phyloP scores from a whole-genome alignment of 2,329 filamentous ascomycete species.

The Botrytis pseudocinerea region DNA sequence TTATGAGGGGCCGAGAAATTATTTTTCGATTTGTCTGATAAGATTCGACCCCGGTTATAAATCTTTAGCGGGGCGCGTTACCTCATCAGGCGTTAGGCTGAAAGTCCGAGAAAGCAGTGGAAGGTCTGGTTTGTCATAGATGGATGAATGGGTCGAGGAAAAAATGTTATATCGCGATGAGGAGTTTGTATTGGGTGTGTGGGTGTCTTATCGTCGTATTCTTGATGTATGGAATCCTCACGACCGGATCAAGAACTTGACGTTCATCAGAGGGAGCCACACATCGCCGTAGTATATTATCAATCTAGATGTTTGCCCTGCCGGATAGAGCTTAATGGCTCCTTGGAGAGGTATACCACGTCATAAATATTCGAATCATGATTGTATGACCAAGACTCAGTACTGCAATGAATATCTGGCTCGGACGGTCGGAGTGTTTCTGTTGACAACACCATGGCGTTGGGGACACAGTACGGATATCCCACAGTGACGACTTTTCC shows the following conservation, averaged over 20 bases:
- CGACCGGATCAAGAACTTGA: neutral
- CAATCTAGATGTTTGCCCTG: neutral
- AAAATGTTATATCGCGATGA: neutral
- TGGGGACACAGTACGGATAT: neutral
- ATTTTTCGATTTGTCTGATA: conserved; percentile 32
- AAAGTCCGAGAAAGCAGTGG: conserved; percentile 21
- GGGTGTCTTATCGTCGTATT: too few species aligned
- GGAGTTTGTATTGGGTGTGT: neutral
- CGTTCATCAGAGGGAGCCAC: neutral
- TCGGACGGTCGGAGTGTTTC: neutral
- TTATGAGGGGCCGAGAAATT: conserved; percentile 18
- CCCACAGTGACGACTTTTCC: neutral
- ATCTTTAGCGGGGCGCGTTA: conserved; percentile 15
- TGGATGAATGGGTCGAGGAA: neutral
- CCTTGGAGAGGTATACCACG: neutral
- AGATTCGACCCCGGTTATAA: conserved; percentile 17
- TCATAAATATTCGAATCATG: neutral
- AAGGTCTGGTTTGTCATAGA: conserved; percentile 20
- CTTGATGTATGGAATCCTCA: neutral
- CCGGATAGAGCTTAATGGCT: neutral
- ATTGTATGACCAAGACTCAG: neutral
- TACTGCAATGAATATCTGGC: too few species aligned
- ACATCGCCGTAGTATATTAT: neutral
- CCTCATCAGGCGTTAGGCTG: conserved; percentile 29
- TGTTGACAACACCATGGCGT: neutral